Base-by-base conservation (phyloP, 805 yeast species). In the Lipomyces japonicus region DNA sequence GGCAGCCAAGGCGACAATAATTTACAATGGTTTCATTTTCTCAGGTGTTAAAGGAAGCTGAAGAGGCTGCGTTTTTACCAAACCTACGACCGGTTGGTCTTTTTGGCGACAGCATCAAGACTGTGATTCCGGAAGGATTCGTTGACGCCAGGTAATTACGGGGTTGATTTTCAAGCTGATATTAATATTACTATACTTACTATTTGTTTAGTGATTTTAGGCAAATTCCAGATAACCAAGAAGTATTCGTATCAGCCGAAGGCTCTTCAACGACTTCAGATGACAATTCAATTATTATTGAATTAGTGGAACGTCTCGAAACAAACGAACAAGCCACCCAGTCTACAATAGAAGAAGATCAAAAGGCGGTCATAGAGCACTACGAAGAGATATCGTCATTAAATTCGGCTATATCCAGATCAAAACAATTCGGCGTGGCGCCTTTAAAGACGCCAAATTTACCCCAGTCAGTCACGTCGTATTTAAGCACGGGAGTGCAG, bases 201-300 rank as follows among this genome's bases (percentile, higher is more conserved):
- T 6, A 18, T 4, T 14, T 5, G 5, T 12, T 5, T 25, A 57
- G 95, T 1, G 66, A 72, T 32, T 64, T 90, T 42, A 72, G 98
- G 49, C 86, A 86, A 53, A 79, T 93, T 2, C 97, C 98, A 0
- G 97, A 93, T 62, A 81, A 89, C 1, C 97, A 93, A 65, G 98
- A 91, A 65, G 96, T 91, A 23, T 93, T 77, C 65, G 79, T 90
- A 2, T 75, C 75, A 44, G 65, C 66, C 5, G 64, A 65, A 3
- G n/a, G n/a, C n/a, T 36, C 50, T 3, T 36, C 48, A 16, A 42
- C 44, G 10, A 56, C 57, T 9, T 61, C 55, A 16, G 50, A 56
- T 22, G 69, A 69, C 30, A 67, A 67, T 39, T 61, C 70, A 10
- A 56, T 68, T 12, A 68, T 73, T 6, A 54, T 74, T 38, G 77